These are phyloP conservation scores for Cucurbitaria berberidis DNA, from an alignment of 2,329 filamentous ascomycete genomes.

Conservation along the genomic window DNA sequence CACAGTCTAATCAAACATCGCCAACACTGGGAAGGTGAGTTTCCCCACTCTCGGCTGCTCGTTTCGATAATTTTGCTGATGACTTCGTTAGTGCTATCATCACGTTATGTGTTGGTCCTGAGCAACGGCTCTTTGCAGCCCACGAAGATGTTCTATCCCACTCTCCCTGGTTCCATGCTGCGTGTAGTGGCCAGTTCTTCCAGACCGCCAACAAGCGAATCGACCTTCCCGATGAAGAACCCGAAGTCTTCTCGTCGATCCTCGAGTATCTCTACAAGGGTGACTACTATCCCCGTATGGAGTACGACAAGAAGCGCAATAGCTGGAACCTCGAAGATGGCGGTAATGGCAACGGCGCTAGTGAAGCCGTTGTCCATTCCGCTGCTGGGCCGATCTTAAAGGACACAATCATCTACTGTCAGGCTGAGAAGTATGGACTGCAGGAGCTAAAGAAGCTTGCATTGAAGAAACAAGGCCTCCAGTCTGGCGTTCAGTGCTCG, in stretches of 20 bases:
- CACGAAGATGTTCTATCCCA: constrained; percentile 83
- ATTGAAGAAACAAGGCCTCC: constrained; percentile 86
- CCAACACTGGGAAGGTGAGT: constrained; percentile 47
- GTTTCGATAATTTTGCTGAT: constrained; percentile 21
- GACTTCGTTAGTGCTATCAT: constrained; percentile 63
- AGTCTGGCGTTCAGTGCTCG: constrained; percentile 80
- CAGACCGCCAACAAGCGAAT: constrained; percentile 71
- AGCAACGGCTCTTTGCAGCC: constrained; percentile 87
- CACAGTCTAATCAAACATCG: constrained; percentile 45
- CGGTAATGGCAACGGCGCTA: constrained; percentile 45
- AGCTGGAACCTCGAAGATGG: constrained; percentile 80
- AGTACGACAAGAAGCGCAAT: constrained; percentile 81
- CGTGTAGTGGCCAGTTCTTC: constrained; percentile 68
- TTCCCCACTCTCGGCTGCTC: background rate
- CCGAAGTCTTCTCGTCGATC: constrained; percentile 87
- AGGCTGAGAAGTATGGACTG: constrained; percentile 82
- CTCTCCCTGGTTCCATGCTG: constrained; percentile 78
- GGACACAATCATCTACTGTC: constrained; percentile 90
- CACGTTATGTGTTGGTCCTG: constrained; percentile 78
- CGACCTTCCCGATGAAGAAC: constrained; percentile 81
- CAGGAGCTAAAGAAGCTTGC: constrained; percentile 84
- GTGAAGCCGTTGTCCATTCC: constrained; percentile 65
- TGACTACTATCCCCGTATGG: constrained; percentile 84
- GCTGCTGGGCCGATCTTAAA: constrained; percentile 72
- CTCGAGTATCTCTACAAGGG: constrained; percentile 94